Conservation (phyloP, 805 yeast species). For the Lachancea nothofagi region DNA sequence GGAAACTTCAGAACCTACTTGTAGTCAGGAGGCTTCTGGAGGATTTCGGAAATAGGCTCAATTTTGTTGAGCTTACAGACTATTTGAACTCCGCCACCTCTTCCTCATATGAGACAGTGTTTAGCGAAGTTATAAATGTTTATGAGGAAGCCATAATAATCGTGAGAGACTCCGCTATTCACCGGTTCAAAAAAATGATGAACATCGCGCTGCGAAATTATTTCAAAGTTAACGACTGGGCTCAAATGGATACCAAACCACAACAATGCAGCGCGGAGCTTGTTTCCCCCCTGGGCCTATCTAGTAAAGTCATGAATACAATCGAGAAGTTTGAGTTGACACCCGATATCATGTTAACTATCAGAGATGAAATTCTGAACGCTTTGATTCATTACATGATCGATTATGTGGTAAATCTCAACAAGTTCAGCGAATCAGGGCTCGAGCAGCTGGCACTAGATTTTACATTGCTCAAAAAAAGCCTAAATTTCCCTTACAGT, state of each 20-base stretch:
- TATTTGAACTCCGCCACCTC: conserved; percentile 9
- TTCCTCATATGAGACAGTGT: conserved; percentile 20
- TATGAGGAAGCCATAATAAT: conserved; percentile 27
- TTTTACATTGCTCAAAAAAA: conserved; percentile 27
- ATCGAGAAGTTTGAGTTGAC: conserved; percentile 7
- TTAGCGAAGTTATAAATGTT: conserved; percentile 28
- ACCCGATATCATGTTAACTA: conserved; percentile 15
- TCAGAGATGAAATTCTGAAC: conserved; percentile 26
- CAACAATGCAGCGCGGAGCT: conserved; percentile 13
- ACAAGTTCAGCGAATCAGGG: conserved; percentile 34
- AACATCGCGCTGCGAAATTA: conserved; percentile 31
- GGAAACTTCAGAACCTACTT: conserved; percentile 9
- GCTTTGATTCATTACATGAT: conserved; percentile 31
- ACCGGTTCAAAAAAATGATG: conserved; percentile 29
- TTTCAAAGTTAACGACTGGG: conserved; percentile 33
- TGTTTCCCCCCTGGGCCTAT: conserved; percentile 7
- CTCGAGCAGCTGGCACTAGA: conserved; percentile 32
- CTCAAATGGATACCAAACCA: conserved; percentile 13
- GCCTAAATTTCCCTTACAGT: conserved; percentile 19
- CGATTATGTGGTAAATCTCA: conserved; percentile 35
- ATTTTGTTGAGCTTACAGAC: conserved; percentile 9
- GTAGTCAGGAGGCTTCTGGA: conserved; percentile 1
- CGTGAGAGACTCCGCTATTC: conserved; percentile 28
- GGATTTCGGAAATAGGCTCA: conserved; percentile 6
- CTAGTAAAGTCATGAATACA: neutral